Percentiles rank a stretch among this genome's conserved stretches.
These are phyloP conservation scores for Starmerella cellae DNA, from an alignment of 805 yeast species.

Conservation along the genomic window DNA sequence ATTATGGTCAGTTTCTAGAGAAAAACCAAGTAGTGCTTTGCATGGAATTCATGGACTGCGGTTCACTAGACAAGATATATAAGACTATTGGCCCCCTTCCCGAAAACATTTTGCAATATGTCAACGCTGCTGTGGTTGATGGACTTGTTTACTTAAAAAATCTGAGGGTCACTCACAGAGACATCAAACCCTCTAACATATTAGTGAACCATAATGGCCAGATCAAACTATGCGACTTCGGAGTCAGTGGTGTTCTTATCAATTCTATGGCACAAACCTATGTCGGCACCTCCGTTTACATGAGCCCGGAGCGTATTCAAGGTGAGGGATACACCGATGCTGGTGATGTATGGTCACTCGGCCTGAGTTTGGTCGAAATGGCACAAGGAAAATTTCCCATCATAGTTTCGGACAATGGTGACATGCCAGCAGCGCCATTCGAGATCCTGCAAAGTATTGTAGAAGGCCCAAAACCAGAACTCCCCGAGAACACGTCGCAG, in stretches of 20 bases:
- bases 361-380: constrained; percentile 76
- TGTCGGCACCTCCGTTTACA: constrained; percentile 94
- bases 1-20: constrained; percentile 78
- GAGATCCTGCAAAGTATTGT: constrained; percentile 87
- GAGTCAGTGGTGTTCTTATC: constrained; percentile 82
- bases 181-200: constrained; percentile 91
- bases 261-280: constrained; percentile 95
- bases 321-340: constrained; percentile 90
- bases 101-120: constrained; percentile 54
- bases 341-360: constrained; percentile 95
- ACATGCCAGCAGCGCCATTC: constrained; percentile 35
- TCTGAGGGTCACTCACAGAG: constrained; percentile 84
- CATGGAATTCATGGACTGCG: constrained; percentile 94
- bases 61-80: constrained; percentile 72
- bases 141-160: constrained; percentile 76
- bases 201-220: constrained; percentile 75
- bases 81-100: constrained; percentile 50
- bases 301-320: constrained; percentile 96
- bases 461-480: constrained; percentile 76
- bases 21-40: constrained; percentile 66
- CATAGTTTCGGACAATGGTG: constrained; percentile 13
- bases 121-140: constrained; percentile 60
- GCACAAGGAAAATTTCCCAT: constrained; percentile 70
- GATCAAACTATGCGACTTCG: constrained; percentile 89
- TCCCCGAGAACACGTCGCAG: constrained; percentile 36